phyloP scores from a whole-genome alignment of 1,284 basidiomycete genomes.

The Anthracocystis walkeri region DNA sequence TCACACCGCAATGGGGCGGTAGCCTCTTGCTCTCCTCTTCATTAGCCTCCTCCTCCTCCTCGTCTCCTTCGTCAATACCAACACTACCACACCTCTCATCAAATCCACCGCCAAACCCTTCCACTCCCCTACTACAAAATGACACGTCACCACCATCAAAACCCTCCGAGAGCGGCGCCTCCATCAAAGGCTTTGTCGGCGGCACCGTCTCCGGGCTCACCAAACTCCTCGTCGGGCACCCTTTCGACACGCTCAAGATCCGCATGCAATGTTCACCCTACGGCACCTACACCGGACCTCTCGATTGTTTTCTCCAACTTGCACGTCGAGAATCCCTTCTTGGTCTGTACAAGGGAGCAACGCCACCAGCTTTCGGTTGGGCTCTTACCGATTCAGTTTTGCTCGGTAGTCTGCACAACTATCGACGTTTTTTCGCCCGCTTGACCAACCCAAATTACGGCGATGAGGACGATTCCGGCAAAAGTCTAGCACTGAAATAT shows the following conservation, averaged over 20 bases:
- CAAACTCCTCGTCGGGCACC: constrained; percentile 70
- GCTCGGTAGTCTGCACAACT: constrained; percentile 76
- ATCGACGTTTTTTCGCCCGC: constrained; percentile 39
- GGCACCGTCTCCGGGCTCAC: constrained; percentile 70
- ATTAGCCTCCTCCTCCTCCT: constrained; percentile 1
- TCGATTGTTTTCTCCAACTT: constrained; percentile 77
- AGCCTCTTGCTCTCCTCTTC: constrained; percentile 17
- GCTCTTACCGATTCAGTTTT: constrained; percentile 80
- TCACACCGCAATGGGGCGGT: constrained; percentile 30
- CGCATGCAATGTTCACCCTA: constrained; percentile 80
- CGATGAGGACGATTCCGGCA: constrained; percentile 25
- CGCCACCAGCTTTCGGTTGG: constrained; percentile 81
- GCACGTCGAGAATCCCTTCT: constrained; percentile 74
- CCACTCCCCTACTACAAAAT: constrained; percentile 13
- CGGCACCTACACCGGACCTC: constrained; percentile 77
- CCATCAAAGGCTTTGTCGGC: constrained; percentile 69
- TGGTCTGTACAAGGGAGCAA: constrained; percentile 72
- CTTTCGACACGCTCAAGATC: constrained; percentile 80
- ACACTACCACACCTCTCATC: constrained; percentile 13
- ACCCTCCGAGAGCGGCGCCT: constrained; percentile 28
- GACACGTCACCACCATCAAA: neutral
- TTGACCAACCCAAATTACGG: constrained; percentile 22
- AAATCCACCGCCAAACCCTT: constrained; percentile 37
- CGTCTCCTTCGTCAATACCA: constrained; percentile 23
- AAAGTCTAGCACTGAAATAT: constrained; percentile 44